These are phyloP conservation scores for Populus tremula DNA, from an alignment of 345 rosid species.

Conservation along the genomic window DNA sequence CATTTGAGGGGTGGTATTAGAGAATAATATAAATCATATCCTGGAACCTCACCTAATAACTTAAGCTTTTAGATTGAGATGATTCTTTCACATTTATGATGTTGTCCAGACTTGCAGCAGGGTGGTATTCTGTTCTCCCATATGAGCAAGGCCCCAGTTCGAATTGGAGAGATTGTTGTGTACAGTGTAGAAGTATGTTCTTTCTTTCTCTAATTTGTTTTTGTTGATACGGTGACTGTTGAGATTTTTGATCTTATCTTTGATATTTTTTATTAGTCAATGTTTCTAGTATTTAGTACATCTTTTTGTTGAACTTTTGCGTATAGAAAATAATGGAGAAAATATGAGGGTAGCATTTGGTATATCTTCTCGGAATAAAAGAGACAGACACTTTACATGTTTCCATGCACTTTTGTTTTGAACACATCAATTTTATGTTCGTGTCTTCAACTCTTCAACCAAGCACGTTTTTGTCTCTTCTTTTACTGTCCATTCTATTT, in stretches of 20 bases:
- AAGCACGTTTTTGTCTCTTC: no score
- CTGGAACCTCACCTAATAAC: no score
- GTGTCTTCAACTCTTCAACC: no score
- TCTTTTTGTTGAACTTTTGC: neutral
- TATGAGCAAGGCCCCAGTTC: constrained; percentile 64
- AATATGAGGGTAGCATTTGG: neutral
- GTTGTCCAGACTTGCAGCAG: constrained; percentile 45
- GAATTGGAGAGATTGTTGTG: constrained; percentile 67
- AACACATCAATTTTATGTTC: no score
- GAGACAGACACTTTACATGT: no score
- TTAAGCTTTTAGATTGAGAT: no score
- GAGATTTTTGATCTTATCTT: neutral
- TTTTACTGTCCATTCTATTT: no score
- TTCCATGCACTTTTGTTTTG: no score
- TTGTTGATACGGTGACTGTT: neutral
- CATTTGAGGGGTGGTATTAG: no score
- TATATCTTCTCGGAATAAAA: no score
- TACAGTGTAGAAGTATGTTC: constrained; percentile 53
- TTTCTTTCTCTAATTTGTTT: neutral
- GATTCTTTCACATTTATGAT: no score
- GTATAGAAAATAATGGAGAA: neutral
- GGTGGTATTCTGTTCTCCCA: constrained; percentile 70
- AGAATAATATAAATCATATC: no score
- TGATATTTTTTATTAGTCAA: neutral
- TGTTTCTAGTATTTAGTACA: neutral